These are phyloP conservation scores for Stromatinia cepivora DNA, from an alignment of 2,329 filamentous ascomycete species.

Conservation along the genomic window DNA sequence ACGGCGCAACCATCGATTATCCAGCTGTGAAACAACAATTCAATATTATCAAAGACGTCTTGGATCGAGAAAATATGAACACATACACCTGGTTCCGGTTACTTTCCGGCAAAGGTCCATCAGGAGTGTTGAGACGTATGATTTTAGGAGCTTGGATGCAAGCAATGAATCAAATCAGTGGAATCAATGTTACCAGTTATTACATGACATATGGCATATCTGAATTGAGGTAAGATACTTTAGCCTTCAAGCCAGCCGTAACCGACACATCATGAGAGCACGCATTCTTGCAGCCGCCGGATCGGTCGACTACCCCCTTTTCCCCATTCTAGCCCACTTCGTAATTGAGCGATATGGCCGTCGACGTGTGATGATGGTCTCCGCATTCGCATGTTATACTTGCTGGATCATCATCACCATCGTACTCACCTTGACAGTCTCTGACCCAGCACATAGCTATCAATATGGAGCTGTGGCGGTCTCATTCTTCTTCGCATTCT, in stretches of 20 bases:
- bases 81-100: constrained; percentile 45
- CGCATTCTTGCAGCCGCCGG: constrained; percentile 49
- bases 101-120: constrained; percentile 44
- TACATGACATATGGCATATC: constrained; percentile 38
- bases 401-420: constrained; percentile 47
- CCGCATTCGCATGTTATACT: constrained; percentile 46
- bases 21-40: constrained; percentile 54
- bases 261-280: constrained; percentile 35
- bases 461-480: constrained; percentile 51
- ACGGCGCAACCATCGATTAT: constrained; percentile 34
- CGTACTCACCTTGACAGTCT: constrained; percentile 36
- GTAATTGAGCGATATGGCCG: constrained; percentile 58
- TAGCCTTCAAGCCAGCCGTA: not conserved
- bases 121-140: constrained; percentile 54
- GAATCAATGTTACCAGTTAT: constrained; percentile 48
- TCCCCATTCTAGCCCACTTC: constrained; percentile 40
- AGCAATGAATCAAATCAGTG: constrained; percentile 53
- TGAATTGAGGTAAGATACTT: constrained; percentile 34
- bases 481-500: constrained; percentile 52
- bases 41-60: constrained; percentile 45
- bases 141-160: constrained; percentile 51
- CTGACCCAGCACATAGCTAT: constrained; percentile 40
- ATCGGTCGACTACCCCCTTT: constrained; percentile 50
- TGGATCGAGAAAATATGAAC: constrained; percentile 44
- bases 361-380: constrained; percentile 62